Evolutionary conservation across 495 filamentous ascomycete genomes (phyloP), one percentile per base, ranked within the genome.

Genomic region (Podospora fimiseda): DNA sequence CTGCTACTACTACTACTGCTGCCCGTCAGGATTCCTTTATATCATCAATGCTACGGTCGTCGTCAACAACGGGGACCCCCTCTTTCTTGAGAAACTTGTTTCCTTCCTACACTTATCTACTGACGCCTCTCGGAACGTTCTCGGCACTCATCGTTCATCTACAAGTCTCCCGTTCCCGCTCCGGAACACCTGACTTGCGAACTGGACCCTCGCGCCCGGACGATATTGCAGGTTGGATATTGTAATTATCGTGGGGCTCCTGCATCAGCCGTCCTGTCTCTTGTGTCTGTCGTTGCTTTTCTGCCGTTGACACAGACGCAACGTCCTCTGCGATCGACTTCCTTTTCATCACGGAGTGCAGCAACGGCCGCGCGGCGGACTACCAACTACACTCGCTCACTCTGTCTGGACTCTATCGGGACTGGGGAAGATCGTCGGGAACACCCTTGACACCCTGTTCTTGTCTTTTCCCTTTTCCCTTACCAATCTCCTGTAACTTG

Each of bases 241-340:
- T 50, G 36, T 46, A 52, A 39, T 51, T 16, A 39, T 49, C 55
- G 55, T 39, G 54, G 49, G 48, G 18, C 7, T 48, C 43, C 40
- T 45, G 49, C 54, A 52, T 33, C 54, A 43, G 43, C 54, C 37
- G 36, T 22, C 18, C 36, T n/a, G n/a, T n/a, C n/a, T n/a, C n/a
- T n/a, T n/a, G 41, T 20, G 36, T 5, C 18, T 43, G 40, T 37
- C 20, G 11, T 18, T 46, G 24, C 38, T 13, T 56, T 44, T 5
- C 27, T 33, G 5, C 27, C 27, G 27, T 30, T 23, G 21, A 27
- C 41, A 38, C 50, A 23, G 48, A 36, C 23, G 50, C 50, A 52
- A 45, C 50, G 37, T 8, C 8, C 4, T 39, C 51, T 14, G 33
- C 18, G 6, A 33, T 27, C 23, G 6, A 6, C 27, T 33, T 33